Percentiles rank a stretch among this genome's conserved stretches.
phyloP scores from a whole-genome alignment of 805 yeast genomes.

The Alloascoidea hylecoeti region DNA sequence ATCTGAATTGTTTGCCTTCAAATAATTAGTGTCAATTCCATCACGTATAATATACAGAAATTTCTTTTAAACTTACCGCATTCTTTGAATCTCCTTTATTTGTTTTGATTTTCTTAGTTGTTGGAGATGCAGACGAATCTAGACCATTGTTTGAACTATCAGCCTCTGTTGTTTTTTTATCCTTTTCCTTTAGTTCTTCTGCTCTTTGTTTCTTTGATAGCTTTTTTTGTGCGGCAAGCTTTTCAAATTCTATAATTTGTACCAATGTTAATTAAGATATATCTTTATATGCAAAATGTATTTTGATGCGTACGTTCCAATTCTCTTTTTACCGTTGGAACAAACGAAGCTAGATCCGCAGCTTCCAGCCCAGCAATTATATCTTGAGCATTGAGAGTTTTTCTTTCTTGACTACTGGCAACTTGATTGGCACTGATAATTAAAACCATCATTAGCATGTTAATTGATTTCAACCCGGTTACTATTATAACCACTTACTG shows the following conservation, averaged over 20 bases:
- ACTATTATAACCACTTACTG: slow-evolving; percentile 8
- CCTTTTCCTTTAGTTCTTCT: background rate
- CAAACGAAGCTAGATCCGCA: slow-evolving; percentile 25
- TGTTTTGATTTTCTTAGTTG: background rate
- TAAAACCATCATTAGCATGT: background rate
- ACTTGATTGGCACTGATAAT: background rate
- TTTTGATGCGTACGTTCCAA: slow-evolving; percentile 12
- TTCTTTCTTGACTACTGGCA: slow-evolving; percentile 23
- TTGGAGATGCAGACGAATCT: background rate
- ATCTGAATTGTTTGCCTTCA: background rate
- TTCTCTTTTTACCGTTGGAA: slow-evolving; percentile 23
- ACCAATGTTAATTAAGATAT: background rate
- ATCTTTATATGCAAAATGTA: background rate
- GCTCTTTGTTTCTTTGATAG: background rate
- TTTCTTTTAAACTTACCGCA: background rate
- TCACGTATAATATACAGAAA: background rate
- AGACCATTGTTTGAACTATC: too few relatives aligned
- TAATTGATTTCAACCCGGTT: background rate
- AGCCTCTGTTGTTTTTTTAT: background rate
- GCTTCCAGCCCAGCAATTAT: slow-evolving; percentile 32
- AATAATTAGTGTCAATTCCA: background rate
- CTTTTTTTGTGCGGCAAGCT: background rate
- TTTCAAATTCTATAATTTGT: background rate
- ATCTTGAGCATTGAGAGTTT: slow-evolving; percentile 49
- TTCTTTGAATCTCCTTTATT: background rate